phyloP scores from a whole-genome alignment of 2,329 filamentous ascomycete species.

The Polytolypa hystricis region DNA sequence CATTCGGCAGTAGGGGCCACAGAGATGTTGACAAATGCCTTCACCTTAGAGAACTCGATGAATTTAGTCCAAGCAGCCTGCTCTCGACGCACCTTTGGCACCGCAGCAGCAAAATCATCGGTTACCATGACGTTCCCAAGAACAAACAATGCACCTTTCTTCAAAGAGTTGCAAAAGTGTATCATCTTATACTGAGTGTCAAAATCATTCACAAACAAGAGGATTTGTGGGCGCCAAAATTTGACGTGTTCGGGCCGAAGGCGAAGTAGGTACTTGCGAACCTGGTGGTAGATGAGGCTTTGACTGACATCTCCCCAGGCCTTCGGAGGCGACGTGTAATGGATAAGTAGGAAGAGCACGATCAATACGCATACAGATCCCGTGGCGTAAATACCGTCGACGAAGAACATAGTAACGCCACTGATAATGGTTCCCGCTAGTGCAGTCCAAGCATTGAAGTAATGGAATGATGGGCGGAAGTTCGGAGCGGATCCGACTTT shows the following conservation, averaged over 20 bases:
- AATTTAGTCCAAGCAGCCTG: conserved; percentile 77
- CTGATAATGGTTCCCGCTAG: conserved; percentile 63
- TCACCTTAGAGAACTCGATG: conserved; percentile 76
- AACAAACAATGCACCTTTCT: conserved; percentile 77
- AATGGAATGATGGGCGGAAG: conserved; percentile 77
- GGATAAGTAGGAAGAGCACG: conserved; percentile 71
- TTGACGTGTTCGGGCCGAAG: conserved; percentile 82
- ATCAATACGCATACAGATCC: conserved; percentile 63
- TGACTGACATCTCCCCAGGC: conserved; percentile 86
- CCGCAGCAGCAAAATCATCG: conserved; percentile 64
- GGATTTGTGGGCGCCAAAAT: conserved; percentile 82
- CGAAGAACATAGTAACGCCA: conserved; percentile 78
- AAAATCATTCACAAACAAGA: conserved; percentile 72
- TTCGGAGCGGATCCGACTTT: conserved; percentile 83
- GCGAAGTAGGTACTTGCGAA: conserved; percentile 76
- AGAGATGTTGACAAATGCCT: conserved; percentile 78
- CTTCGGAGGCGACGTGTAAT: conserved; percentile 76
- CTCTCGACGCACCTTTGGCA: conserved; percentile 70
- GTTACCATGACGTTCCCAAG: conserved; percentile 82
- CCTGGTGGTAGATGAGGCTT: conserved; percentile 78
- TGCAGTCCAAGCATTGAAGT: conserved; percentile 79
- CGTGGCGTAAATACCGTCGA: conserved; percentile 69
- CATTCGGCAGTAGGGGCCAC: conserved; percentile 75
- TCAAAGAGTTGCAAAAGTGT: conserved; percentile 82
- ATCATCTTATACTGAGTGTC: conserved; percentile 73